Conservation (phyloP, 2,329 filamentous ascomycete genomes). For the Arthrobotrys entomopaga region DNA sequence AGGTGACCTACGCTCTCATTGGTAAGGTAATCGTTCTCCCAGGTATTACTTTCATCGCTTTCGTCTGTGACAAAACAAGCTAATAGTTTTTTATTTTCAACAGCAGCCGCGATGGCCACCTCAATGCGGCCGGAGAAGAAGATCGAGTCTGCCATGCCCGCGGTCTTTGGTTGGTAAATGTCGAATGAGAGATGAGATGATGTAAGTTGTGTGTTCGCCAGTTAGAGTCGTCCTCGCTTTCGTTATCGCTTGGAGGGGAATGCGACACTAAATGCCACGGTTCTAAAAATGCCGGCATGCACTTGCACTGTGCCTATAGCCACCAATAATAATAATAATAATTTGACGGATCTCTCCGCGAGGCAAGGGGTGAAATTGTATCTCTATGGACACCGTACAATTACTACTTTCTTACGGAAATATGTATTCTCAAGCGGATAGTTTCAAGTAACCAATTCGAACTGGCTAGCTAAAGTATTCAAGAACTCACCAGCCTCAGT, state of each 20-base stretch:
- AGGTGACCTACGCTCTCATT: slow-evolving; percentile 24
- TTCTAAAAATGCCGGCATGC: neutral
- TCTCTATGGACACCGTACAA: neutral
- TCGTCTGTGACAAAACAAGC: slow-evolving; percentile 52
- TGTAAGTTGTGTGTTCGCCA: too few species aligned
- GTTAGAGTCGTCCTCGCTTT: neutral
- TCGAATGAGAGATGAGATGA: neutral
- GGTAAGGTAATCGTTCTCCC: slow-evolving; percentile 41
- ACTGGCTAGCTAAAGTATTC: neutral
- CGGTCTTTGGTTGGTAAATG: neutral
- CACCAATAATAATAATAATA: too few species aligned
- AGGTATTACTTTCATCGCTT: slow-evolving; percentile 30
- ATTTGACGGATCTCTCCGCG: neutral
- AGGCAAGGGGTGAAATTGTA: slow-evolving; percentile 2
- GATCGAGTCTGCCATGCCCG: slow-evolving; percentile 37
- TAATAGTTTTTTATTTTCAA: slow-evolving; percentile 29
- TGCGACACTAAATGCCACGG: slow-evolving; percentile 15
- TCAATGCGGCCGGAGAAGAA: slow-evolving; percentile 52
- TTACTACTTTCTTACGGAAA: neutral
- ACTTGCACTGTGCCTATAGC: neutral
- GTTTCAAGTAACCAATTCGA: neutral
- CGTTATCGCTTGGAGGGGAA: neutral
- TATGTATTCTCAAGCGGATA: slow-evolving; percentile 1
- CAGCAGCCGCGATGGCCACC: slow-evolving; percentile 40
- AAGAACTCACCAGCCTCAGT: neutral